Evolutionary conservation across 768 basidiomycete species (phyloP).

Genomic region (Tricholoma sp.): DNA sequence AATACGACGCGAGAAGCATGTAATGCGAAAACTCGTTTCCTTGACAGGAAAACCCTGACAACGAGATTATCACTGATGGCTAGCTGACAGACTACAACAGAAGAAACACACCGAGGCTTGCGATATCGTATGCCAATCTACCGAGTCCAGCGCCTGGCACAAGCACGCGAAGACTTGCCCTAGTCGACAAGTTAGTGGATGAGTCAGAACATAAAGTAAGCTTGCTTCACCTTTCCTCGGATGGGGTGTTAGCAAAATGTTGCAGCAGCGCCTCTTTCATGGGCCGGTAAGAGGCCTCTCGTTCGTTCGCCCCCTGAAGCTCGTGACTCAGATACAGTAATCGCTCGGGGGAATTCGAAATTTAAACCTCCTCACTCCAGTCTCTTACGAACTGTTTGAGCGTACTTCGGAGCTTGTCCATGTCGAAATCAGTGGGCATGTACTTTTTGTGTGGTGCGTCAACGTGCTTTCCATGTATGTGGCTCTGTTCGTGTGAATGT

Average conservation of each 20-base stretch:
- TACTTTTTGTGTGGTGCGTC: constrained; percentile 25
- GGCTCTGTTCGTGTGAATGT: constrained; percentile 27
- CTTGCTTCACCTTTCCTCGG: constrained; percentile 44
- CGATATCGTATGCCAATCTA: constrained; percentile 83
- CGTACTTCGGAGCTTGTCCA: constrained; percentile 90
- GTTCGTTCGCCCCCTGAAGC: constrained; percentile 64
- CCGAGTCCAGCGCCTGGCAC: constrained; percentile 91
- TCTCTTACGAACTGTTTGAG: constrained; percentile 91
- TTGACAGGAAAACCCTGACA: constrained; percentile 79
- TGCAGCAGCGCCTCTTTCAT: constrained; percentile 69
- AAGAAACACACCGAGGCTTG: constrained; percentile 56
- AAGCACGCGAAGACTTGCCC: constrained; percentile 59
- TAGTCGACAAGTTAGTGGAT: constrained; percentile 4
- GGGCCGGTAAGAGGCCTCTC: constrained; percentile 75
- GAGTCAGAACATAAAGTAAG: neutral
- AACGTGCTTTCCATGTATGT: constrained; percentile 27
- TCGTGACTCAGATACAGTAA: neutral
- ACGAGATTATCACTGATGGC: neutral
- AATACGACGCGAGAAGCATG: constrained; percentile 88
- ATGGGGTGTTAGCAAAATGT: constrained; percentile 54
- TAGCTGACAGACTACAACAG: neutral
- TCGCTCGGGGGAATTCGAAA: neutral
- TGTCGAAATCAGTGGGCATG: constrained; percentile 64
- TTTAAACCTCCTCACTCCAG: constrained; percentile 76
- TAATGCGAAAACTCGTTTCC: constrained; percentile 96